Evolutionary conservation across 176 grass and related monocot genomes (phyloP).

Genomic region (Triticum timopheevii): DNA sequence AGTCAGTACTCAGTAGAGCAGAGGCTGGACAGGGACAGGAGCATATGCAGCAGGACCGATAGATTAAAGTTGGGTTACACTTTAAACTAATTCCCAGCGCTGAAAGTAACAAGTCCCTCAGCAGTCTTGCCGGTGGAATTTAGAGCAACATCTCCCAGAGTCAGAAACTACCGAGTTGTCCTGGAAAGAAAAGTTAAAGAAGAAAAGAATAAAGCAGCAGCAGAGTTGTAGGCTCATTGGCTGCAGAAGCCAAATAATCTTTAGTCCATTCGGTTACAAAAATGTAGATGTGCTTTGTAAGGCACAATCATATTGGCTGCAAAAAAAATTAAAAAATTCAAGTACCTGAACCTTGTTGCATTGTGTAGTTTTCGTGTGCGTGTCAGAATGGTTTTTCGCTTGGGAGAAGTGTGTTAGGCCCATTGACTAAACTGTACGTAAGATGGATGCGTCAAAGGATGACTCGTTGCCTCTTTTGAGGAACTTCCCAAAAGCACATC

Average conservation of each 20-base stretch:
- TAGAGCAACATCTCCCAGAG: neutral
- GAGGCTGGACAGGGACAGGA: conserved; percentile 19
- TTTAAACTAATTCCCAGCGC: conserved; percentile 29
- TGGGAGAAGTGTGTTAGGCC: neutral
- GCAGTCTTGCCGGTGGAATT: neutral
- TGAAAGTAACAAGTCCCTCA: conserved; percentile 17
- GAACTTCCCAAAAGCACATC: conserved; percentile 14
- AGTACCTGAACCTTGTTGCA: neutral
- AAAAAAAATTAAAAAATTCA: neutral
- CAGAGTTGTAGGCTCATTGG: neutral
- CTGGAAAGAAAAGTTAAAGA: neutral
- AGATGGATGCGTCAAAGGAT: neutral
- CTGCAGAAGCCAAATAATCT: neutral
- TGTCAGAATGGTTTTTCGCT: neutral
- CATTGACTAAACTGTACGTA: neutral
- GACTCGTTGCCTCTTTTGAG: conserved; percentile 4
- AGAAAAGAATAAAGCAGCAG: neutral
- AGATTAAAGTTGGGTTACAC: neutral
- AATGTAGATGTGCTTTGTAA: neutral
- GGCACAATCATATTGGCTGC: neutral
- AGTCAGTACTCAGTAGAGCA: neutral
- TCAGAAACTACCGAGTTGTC: neutral
- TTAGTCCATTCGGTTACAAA: neutral
- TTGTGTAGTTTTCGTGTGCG: neutral
- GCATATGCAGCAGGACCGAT: neutral